Conservation (phyloP, 1,284 basidiomycete species). For the Microbotryomycetes sp. region DNA sequence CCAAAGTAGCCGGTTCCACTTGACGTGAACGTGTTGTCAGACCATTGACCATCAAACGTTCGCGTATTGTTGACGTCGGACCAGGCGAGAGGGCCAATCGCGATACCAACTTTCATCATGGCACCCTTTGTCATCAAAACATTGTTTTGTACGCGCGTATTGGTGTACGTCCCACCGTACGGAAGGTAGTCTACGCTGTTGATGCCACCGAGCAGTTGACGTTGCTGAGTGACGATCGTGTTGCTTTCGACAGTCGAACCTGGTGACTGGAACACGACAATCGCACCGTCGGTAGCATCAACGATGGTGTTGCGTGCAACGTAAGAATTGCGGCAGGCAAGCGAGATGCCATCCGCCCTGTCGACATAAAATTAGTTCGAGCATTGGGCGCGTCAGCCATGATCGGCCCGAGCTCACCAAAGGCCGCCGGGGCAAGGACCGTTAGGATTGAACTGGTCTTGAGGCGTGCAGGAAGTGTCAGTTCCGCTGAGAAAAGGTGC, state of each 20-base stretch:
- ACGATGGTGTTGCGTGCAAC: conserved; percentile 64
- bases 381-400: not conserved
- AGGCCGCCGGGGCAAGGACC: not conserved
- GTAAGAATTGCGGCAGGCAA: conserved; percentile 58
- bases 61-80: conserved; percentile 18
- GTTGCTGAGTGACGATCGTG: conserved; percentile 44
- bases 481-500: not conserved
- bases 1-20: conserved; percentile 29
- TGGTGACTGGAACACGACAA: conserved; percentile 68
- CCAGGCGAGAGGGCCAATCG: conserved; percentile 43
- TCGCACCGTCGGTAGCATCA: conserved; percentile 53
- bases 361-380: conserved; percentile 35
- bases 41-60: conserved; percentile 50
- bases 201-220: conserved; percentile 4
- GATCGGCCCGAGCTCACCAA: not conserved
- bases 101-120: conserved; percentile 45
- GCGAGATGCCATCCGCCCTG: conserved; percentile 73
- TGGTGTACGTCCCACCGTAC: not conserved
- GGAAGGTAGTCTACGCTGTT: conserved; percentile 11
- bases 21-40: conserved; percentile 52
- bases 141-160: not conserved
- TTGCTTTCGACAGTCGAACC: conserved; percentile 62
- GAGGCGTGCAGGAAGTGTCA: not conserved
- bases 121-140: conserved; percentile 3
- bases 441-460: not conserved